Conservation (phyloP, 352 stramenopile genomes). For the Peronospora belbahrii region DNA sequence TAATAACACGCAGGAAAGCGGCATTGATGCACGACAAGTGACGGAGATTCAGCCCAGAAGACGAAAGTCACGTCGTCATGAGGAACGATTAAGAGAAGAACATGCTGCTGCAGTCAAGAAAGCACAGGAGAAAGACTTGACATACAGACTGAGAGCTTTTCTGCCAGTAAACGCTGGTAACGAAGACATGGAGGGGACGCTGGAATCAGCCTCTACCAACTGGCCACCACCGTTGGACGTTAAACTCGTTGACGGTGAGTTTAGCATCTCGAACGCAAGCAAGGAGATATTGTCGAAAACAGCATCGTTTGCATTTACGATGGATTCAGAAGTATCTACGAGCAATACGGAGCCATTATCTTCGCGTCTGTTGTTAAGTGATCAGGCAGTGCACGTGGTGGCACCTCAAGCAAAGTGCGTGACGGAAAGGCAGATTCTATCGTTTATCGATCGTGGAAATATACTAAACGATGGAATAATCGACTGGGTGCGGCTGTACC, state of each 20-base stretch:
- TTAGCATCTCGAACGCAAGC: conserved; percentile 20
- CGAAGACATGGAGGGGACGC: neutral
- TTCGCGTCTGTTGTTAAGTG: neutral
- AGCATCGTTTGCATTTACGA: neutral
- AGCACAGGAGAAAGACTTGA: conserved; percentile 51
- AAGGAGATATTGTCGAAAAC: conserved; percentile 8
- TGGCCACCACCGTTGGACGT: conserved; percentile 26
- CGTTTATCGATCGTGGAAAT: no score
- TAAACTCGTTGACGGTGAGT: conserved; percentile 23
- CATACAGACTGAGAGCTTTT: conserved; percentile 43
- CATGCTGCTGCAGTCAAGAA: conserved; percentile 55
- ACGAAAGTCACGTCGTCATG: conserved; percentile 57
- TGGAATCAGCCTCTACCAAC: conserved; percentile 8
- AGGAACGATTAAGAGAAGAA: conserved; percentile 60
- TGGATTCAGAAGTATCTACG: neutral
- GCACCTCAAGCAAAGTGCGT: neutral
- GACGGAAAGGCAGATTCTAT: conserved; percentile 6
- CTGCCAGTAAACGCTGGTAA: conserved; percentile 16
- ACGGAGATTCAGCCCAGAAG: conserved; percentile 26
- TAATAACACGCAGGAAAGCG: conserved; percentile 42
- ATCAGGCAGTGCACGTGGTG: neutral
- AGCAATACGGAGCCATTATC: neutral
- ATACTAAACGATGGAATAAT: conserved; percentile 16
- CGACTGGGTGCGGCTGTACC: conserved; percentile 27
- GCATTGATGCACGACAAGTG: conserved; percentile 16